These are phyloP conservation scores for Solanum okadae DNA, from an alignment of 257 asterid species.

Conservation along the genomic window DNA sequence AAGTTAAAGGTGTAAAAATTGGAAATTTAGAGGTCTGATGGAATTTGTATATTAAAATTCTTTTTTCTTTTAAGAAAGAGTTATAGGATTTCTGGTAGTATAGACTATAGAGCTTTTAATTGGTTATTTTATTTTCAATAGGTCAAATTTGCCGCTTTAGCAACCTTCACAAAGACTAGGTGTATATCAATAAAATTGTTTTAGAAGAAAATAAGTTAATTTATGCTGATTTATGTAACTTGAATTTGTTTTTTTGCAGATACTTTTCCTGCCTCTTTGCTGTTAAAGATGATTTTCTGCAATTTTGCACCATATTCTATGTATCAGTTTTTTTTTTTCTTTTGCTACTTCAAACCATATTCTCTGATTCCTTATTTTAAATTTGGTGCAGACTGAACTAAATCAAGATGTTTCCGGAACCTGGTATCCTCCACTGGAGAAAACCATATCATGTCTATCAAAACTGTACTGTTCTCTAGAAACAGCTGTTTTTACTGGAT, in stretches of 20 bases:
- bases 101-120: neutral
- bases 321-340: neutral
- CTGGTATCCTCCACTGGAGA: conserved; percentile 98
- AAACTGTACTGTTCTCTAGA: conserved; percentile 86
- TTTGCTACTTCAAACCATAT: neutral
- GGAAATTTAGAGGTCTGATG: neutral
- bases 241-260: neutral
- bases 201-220: neutral
- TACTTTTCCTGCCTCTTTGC: neutral
- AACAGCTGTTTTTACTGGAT: conserved; percentile 84
- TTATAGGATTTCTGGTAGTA: neutral
- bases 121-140: neutral
- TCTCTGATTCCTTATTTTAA: neutral
- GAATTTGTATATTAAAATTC: neutral
- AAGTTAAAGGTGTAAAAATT: neutral
- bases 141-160: neutral
- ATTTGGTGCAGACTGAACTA: conserved; percentile 52
- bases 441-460: conserved; percentile 86
- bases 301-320: neutral
- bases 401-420: conserved; percentile 59
- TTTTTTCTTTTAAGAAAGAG: neutral
- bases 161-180: neutral
- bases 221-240: neutral
- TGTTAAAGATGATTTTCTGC: neutral
- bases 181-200: neutral